Evolutionary conservation across 2,329 filamentous ascomycete genomes (phyloP), one percentile per base, ranked within the genome.

Genomic region (Aspergillus floridensis): DNA sequence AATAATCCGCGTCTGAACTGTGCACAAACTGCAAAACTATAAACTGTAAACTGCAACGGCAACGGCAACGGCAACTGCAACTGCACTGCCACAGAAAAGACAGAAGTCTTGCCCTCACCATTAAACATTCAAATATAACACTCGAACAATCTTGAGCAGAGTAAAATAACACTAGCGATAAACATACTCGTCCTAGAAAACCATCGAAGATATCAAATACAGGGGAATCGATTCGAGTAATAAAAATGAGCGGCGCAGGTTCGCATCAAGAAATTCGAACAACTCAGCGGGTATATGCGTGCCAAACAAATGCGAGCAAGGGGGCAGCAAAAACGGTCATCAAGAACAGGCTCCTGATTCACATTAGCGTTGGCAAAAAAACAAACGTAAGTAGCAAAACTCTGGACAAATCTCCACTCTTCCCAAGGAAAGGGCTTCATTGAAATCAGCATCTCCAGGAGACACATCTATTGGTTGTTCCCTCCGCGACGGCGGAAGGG

Each of bases 401-500:
- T 53, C 31, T 46, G 31, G 19, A 53, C 32, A 44, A 19, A 44
- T 54, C 32, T 31, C 26, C 22, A 54, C 52, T 56, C 35, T 44
- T 54, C 41, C 49, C n/a, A 49, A 48, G 24, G 49, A 54, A 58
- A 59, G 49, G 50, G 44, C 26, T 29, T 47, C 53, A 50, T 58
- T 60, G 56, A 55, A 59, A 51, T 51, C 14, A 41, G 38, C 38
- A 41, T 41, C 38, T n/a, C 24, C 19, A 21, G 51, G 47, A 49
- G 46, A 58, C 56, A 29, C 55, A 58, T 66, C 72, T 72, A 70
- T 61, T 74, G 66, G 60, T 65, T 57, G 53, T 66, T 54, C 58
- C 68, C 71, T 56, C 65, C 69, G 54, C 72, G 69, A 50, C 74
- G 72, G 59, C 76, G 75, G 70, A 77, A 75, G 26, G 72, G 70